Base-by-base conservation (phyloP, 2,329 filamentous ascomycete species). In the Alternaria ventricosa region DNA sequence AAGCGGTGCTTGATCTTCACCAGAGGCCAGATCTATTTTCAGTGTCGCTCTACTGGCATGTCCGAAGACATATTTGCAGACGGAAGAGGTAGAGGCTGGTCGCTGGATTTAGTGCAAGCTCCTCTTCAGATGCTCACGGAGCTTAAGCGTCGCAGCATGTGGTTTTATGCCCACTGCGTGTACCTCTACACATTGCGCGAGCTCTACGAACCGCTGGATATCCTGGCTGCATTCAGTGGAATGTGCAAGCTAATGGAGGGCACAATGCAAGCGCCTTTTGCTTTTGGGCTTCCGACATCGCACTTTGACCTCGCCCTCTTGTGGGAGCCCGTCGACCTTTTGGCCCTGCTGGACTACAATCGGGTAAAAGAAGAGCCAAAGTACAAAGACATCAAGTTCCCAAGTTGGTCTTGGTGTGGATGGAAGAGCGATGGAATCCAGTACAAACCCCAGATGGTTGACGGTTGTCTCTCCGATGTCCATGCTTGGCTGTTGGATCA, bases 261-360 rank as follows among this genome's bases (percentile, higher is more conserved):
- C 2, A 41, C 36, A 0, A 41, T 41, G 36, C 8, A 11, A 1
- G 36, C 36, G 8, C 36, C 36, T 15, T 41, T 41, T 3, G 36
- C 9, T 3, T 41, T 41, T 3, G 36, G 36, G 8, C 36, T 41
- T 3, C 36, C 15, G 3, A 41, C 36, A 3, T 41, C 36, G 3
- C 36, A 41, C 0, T 18, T 41, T 0, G 36, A 41, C 1, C 3
- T 41, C 3, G 36, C 36, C 9, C 15, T 41, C 3, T 6, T 41
- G 15, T 41, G 36, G 36, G 36, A 41, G 15, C 36, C 36, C 0
- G 4, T 41, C 1, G 36, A 41, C 36, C 1, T 18, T 0, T 3
- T 41, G 8, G 1, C 8, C 1, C 36, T 6, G 0, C 36, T 41
- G 0, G 9, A 41, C 36, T 41, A 41, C 33, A 3, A n/a, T 0